Conservation (phyloP, 2,329 filamentous ascomycete genomes). For the Fusarium drepaniforme region DNA sequence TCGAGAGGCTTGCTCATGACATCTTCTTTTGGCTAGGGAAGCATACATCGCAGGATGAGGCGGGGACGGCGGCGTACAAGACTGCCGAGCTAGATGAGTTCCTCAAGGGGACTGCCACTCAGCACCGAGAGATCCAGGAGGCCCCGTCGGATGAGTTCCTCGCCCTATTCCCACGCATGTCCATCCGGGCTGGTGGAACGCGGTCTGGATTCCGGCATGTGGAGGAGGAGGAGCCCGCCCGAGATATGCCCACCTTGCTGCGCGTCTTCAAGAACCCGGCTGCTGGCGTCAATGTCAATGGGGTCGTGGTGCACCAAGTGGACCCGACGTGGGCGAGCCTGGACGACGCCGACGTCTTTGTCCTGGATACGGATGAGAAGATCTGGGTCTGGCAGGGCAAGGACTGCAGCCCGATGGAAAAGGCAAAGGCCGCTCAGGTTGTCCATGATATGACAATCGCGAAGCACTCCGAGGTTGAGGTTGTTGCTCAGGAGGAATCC, state of each 20-base stretch:
- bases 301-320: slow-evolving; percentile 74
- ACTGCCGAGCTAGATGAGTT: slow-evolving; percentile 79
- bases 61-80: slow-evolving; percentile 77
- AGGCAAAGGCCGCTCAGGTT: slow-evolving; percentile 75
- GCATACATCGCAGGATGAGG: slow-evolving; percentile 76
- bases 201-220: slow-evolving; percentile 74
- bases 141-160: slow-evolving; percentile 71
- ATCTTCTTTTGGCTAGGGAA: slow-evolving; percentile 78
- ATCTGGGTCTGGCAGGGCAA: slow-evolving; percentile 79
- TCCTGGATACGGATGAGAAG: slow-evolving; percentile 72
- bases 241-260: slow-evolving; percentile 64
- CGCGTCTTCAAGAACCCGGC: slow-evolving; percentile 72
- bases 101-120: slow-evolving; percentile 69
- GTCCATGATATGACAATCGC: slow-evolving; percentile 74
- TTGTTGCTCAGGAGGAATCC: slow-evolving; percentile 71
- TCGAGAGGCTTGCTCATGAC: slow-evolving; percentile 67
- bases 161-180: slow-evolving; percentile 69
- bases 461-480: slow-evolving; percentile 74
- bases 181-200: slow-evolving; percentile 72
- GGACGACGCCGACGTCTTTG: slow-evolving; percentile 75
- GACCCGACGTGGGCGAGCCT: slow-evolving; percentile 71
- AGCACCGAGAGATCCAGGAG: slow-evolving; percentile 74
- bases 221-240: slow-evolving; percentile 56
- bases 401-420: slow-evolving; percentile 76
- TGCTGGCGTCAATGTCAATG: slow-evolving; percentile 56